Evolutionary conservation across 495 filamentous ascomycete genomes (phyloP), one percentile per base, ranked within the genome.

Genomic region (Clavariopsis aquatica): DNA sequence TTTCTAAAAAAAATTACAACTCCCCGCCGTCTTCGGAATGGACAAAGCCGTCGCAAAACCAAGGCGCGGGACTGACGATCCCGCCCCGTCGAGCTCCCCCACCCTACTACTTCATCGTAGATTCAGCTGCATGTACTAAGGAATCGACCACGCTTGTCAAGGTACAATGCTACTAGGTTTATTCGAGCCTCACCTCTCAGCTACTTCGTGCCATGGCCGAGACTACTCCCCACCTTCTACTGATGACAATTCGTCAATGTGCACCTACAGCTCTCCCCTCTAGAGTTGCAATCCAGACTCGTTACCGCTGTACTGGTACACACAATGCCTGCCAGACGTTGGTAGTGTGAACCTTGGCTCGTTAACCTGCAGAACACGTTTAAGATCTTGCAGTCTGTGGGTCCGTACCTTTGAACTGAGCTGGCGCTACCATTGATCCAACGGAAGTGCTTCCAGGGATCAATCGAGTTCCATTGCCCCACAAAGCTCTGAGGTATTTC

Each of bases 41-140:
- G 13, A 52, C n/a, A 36, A 27, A 52, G 57, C 57, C 26, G 57
- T 60, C 28, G 29, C 23, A 36, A 31, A n/a, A 23, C 47, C 13
- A 51, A 43, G 38, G 19, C 46, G 26, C 27, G 29, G 57, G 28
- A 19, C 19, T 19, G 26, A 59, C 5, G 56, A n/a, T 47, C 56
- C 31, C 41, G 38, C n/a, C 56, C 56, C 54, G 54, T 45, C 29
- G 19, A 12, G 54, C 54, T 57, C 31, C 31, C 29, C 54, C 4
- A 6, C 17, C 41, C 24, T 7, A 49, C 54, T 2, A 6, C 17
- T 49, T 17, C 17, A 49, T 38, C 19, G 4, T 20, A 36, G 17
- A 20, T 36, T 3, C 27, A 23, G 24, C 27, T 17, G 17, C 4
- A 51, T 22, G 8, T 20, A 29, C 45, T 3, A 46, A 49, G 1